phyloP scores from a whole-genome alignment of 306 rosid genomes.

The Malus asiatica region DNA sequence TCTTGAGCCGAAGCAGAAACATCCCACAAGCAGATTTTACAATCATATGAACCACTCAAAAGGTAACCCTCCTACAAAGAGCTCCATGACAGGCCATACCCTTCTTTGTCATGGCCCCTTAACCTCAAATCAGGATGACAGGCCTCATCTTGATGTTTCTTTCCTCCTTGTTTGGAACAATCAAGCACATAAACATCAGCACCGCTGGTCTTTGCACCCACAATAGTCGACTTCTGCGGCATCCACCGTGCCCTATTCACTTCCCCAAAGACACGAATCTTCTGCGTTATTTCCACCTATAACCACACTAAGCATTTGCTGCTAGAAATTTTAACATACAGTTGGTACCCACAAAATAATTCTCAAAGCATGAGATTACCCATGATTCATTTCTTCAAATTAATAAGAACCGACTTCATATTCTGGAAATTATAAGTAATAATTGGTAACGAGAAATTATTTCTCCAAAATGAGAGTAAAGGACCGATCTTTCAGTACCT shows the following conservation, averaged over 20 bases:
- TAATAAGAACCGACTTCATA: background rate
- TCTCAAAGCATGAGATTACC: background rate
- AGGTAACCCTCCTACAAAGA: conserved; percentile 58
- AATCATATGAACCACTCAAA: conserved; percentile 78
- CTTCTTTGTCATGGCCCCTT: conserved; percentile 90
- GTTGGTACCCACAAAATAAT: background rate
- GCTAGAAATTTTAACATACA: conserved; percentile 34
- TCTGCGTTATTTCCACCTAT: conserved; percentile 59
- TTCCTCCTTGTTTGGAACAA: conserved; percentile 30
- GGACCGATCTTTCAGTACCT: conserved; percentile 27
- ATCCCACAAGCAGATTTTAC: conserved; percentile 82
- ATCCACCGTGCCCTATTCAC: conserved; percentile 82
- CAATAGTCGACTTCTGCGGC: conserved; percentile 61
- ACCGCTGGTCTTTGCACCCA: conserved; percentile 75
- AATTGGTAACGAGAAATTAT: background rate
- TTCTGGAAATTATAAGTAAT: background rate
- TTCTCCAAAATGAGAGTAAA: background rate
- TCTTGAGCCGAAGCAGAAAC: conserved; percentile 45
- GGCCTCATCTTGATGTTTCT: conserved; percentile 25
- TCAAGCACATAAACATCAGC: conserved; percentile 75
- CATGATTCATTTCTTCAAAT: background rate
- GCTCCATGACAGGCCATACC: conserved; percentile 92
- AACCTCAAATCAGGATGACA: conserved; percentile 74
- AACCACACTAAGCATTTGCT: background rate
- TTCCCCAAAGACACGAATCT: conserved; percentile 78